Base-by-base conservation (phyloP, 2,329 filamentous ascomycete species). In the Cadophora sp. region DNA sequence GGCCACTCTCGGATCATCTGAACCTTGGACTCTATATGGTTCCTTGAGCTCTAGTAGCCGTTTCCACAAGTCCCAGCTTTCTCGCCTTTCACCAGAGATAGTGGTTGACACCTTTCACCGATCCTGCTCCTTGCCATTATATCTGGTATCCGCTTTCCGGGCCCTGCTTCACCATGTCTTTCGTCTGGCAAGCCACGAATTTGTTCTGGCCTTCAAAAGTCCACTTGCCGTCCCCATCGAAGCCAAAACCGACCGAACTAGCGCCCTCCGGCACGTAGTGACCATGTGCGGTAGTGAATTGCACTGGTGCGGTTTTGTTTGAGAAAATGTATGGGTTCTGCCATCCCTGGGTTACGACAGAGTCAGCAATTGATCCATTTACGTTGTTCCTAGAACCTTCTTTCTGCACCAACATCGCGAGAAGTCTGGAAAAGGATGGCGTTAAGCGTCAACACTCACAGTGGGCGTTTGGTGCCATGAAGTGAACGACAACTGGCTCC, bases 161-260 rank as follows among this genome's bases (percentile, higher is more conserved):
- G 19, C 19, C 19, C 22, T n/a, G 12, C 37, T 63, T 26, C 14
- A 27, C 16, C 37, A 29, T 31, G 2, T 63, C 60, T 31, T 64
- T 27, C 3, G 37, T 63, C 29, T 59, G 65, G 22, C 65, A 67
- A 37, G 27, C 65, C 3, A 51, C 60, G 26, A 67, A 67, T 12
- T 51, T 59, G 48, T 67, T 59, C n/a, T 48, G 29, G 22, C 62
- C 62, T 19, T 46, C n/a, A 27, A 64, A 64, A 4, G 7, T 40
- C 62, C 34, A 56, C 12, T n/a, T 56, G 34, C 50, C 50, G 26
- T 55, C 24, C 22, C 11, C 16, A 19, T 66, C 51, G 27, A 66
- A 55, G 7, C 48, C 24, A 56, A 66, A 58, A 1, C 48, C 55
- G 6, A 22, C 3, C 5, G 22, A 12, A 22, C 31, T 58, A 37